Evolutionary conservation across 2,329 filamentous ascomycete genomes (phyloP), one percentile per base, ranked within the genome.

Genomic region (Penicillium sp.): DNA sequence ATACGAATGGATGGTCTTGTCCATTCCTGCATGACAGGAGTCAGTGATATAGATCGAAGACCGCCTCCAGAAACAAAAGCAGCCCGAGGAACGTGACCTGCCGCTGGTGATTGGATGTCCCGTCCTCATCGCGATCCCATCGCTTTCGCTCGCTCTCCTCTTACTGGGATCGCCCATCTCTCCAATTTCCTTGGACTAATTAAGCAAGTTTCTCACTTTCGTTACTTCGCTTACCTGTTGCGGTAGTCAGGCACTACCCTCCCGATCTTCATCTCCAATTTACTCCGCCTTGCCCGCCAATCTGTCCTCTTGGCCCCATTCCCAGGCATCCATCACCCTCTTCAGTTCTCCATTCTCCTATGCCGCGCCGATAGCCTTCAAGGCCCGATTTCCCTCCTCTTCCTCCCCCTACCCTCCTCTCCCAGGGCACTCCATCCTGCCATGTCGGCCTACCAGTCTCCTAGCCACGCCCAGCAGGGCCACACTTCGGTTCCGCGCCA

Each of bases 361-460:
- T 68, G 66, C 66, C 60, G 66, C 54, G 49, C 59, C 65, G 55
- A 62, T 67, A 67, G 60, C 43, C 56, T 54, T 37, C 44, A 46
- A 59, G 41, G 51, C 18, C 31, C 54, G 27, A 39, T 41, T 35
- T 36, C 43, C 46, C 37, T 56, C 60, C 54, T 54, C 58, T 58
- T 59, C 37, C 55, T 35, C 46, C 53, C 39, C 31, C 40, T 33
- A 31, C 55, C 47, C 33, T 24, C 35, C 49, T 51, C 35, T n/a
- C 49, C 39, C 62, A 70, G 72, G 72, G 68, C 61, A 60, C 49
- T 52, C 37, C 60, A 27, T 63, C 57, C 59, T 24, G 69, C 59
- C 62, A 75, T 76, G 74, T 72, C 73, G 59, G 66, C 71, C 60
- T 68, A 68, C 44, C 64, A 71, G 51, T 59, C 71, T 33, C 66